Evolutionary conservation across 2,329 filamentous ascomycete genomes (phyloP), one percentile per base, ranked within the genome.

Genomic region (Berkeleyomyces rouxiae): DNA sequence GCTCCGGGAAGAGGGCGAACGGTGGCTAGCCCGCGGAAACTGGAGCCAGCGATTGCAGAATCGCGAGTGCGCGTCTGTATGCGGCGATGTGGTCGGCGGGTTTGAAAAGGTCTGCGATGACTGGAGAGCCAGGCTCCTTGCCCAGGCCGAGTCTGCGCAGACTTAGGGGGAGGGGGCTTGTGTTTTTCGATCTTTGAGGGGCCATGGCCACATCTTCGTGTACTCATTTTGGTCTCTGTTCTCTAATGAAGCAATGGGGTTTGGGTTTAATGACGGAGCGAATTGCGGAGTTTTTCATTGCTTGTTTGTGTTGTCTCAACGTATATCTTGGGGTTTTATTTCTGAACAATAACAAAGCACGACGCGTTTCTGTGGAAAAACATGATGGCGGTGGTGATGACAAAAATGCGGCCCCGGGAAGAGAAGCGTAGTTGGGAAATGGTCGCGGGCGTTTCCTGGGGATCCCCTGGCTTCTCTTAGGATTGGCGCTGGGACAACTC

Each of bases 101-200:
- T 97, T 99, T 70, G 92, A 96, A 72, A 86, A 90, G 70, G 85
- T 92, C 0, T 96, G 90, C 74, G 86, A 91, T 63, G 82, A 83
- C 63, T 93, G 91, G 87, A 82, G 91, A 70, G 83, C 85, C 70
- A 82, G 87, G 67, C 74, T 95, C 58, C 79, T 90, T 65, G 84
- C 81, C 11, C 80, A 84, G 70, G 81, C 79, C n/a, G 80, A 81
- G 67, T 72, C 77, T 36, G 70, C 73, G 2, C 74, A 75, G 65
- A 75, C 74, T 42, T 75, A 67, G 68, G 39, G 10, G 23, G 23
- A 40, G 2, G 11, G 1, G 13, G 31, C 37, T 40, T 53, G 16
- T 46, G 43, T 51, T 46, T 42, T 23, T 44, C 42, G 46, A 46
- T 55, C 60, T 46, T 36, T 60, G 4, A 55, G 13, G 10, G 33